Base-by-base conservation (phyloP, 371 early-diverging fungal genomes). In the Rhizopus arrhizus region DNA sequence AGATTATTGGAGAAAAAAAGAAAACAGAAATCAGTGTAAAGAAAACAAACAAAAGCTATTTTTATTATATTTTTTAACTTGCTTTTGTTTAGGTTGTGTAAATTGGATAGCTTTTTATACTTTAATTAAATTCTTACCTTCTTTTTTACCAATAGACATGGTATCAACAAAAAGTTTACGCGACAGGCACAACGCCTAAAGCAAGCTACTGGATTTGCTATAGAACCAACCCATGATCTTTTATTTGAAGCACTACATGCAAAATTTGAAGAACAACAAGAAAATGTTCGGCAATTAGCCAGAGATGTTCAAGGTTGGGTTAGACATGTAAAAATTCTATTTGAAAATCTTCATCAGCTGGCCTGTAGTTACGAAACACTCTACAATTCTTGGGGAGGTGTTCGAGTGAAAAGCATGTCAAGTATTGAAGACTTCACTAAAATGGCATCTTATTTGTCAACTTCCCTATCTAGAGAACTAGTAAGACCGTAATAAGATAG, bases 1-100 rank as follows among this genome's bases (percentile, higher is more conserved):
- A 87, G 65, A 90, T 92, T 65, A 90, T 92, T 5, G 87, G 87
- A 12, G 84, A 84, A n/a, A 89, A 89, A 65, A 81, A 81, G 45
- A 78, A 77, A 53, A 70, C 74, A 6, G 89, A 90, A 56, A 80
- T 82, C 1, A 82, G 84, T 84, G 85, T 87, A 70, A 64, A 65
- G 55, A n/a, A 38, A 10, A 55, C 12, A 4, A 31, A 22, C 33
- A 5, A 16, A 34, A 8, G 36, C 16, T 11, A 45, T 41, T 41
- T 16, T 16, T 15, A 32, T 53, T 13, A 43, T 13, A 53, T 46
- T 46, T 33, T 45, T 4, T 53, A n/a, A 22, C 22, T 22, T 46
- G 6, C 42, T 15, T 28, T n/a, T 54, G 22, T 15, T 41, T 63
- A 73, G 70, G 75, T 77, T 61, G 74, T 77, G 77, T 77, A 73